Evolutionary conservation across 148 eudicot genomes (phyloP).

Genomic region (Salicornia ramosissima): DNA sequence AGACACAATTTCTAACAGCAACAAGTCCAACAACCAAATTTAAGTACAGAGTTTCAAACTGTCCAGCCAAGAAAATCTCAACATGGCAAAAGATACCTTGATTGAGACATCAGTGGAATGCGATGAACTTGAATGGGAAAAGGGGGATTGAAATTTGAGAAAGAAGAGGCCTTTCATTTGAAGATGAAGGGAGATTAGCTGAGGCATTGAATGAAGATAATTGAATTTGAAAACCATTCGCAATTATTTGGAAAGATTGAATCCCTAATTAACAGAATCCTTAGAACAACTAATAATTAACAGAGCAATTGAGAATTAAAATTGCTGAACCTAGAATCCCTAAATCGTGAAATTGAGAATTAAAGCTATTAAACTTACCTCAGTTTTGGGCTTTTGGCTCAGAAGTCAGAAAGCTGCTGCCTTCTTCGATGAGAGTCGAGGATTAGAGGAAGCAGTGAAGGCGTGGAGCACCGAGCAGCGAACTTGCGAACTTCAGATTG

Average conservation of each 20-base stretch:
- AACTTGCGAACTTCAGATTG: too few species aligned
- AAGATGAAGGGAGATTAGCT: conserved; percentile 21
- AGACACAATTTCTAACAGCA: not conserved
- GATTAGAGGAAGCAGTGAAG: too few species aligned
- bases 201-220: conserved; percentile 33
- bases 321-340: too few species aligned
- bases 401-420: too few species aligned
- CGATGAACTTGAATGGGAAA: conserved; percentile 15
- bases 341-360: too few species aligned
- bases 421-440: too few species aligned
- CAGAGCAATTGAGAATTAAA: too few species aligned
- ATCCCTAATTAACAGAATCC: too few species aligned
- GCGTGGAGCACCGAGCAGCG: too few species aligned
- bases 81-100: not conserved
- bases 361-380: too few species aligned
- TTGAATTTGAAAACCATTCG: conserved; percentile 52
- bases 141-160: conserved; percentile 32
- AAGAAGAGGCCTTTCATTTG: conserved; percentile 22
- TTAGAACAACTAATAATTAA: too few species aligned
- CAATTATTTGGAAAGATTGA: conserved; percentile 38
- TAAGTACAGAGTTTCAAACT: not conserved
- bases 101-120: conserved; percentile 4
- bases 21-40: not conserved
- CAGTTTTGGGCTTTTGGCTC: too few species aligned
- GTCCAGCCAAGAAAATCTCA: not conserved